phyloP scores from a whole-genome alignment of 352 stramenopile genomes.

The Pythium phragmitis region DNA sequence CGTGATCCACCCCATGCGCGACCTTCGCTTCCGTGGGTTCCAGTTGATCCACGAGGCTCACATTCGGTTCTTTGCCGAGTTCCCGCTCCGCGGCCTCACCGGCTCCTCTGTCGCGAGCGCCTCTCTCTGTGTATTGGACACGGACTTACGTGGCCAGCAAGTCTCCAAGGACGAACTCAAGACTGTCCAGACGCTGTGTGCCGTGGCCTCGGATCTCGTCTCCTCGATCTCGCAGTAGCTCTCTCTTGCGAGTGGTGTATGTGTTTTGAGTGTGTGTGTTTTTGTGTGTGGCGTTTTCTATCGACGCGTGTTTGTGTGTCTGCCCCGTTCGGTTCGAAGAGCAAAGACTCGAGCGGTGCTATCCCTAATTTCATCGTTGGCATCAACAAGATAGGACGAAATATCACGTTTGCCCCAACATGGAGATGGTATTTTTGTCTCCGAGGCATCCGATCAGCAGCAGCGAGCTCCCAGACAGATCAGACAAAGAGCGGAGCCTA shows the following conservation, averaged over 20 bases:
- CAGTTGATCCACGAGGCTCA: conserved; percentile 37
- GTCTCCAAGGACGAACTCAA: conserved; percentile 41
- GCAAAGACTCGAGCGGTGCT: too few relatives aligned
- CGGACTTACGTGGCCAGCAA: conserved; percentile 25
- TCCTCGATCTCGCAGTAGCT: conserved; percentile 10
- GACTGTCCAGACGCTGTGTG: conserved; percentile 51
- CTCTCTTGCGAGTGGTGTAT: not conserved
- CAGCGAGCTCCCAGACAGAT: not conserved
- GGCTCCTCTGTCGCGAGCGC: conserved; percentile 28
- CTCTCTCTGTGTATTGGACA: conserved; percentile 44
- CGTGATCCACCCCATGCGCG: conserved; percentile 37
- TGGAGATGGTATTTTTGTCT: too few relatives aligned
- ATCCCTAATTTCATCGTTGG: too few relatives aligned
- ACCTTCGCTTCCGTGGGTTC: conserved; percentile 39
- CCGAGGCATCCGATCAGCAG: too few relatives aligned
- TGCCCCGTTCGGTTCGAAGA: too few relatives aligned
- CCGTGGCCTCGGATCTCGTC: conserved; percentile 54
- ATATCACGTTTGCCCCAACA: too few relatives aligned
- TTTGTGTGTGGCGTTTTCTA: not conserved
- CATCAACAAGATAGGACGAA: too few relatives aligned
- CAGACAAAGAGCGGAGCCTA: not conserved
- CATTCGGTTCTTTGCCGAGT: conserved; percentile 55
- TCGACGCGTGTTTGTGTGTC: conserved; percentile 1
- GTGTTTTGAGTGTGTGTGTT: not conserved
- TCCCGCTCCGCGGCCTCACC: conserved; percentile 36